These are phyloP conservation scores for Entomortierella beljakovae DNA, from an alignment of 192 early-diverging fungal genomes.

Conservation along the genomic window DNA sequence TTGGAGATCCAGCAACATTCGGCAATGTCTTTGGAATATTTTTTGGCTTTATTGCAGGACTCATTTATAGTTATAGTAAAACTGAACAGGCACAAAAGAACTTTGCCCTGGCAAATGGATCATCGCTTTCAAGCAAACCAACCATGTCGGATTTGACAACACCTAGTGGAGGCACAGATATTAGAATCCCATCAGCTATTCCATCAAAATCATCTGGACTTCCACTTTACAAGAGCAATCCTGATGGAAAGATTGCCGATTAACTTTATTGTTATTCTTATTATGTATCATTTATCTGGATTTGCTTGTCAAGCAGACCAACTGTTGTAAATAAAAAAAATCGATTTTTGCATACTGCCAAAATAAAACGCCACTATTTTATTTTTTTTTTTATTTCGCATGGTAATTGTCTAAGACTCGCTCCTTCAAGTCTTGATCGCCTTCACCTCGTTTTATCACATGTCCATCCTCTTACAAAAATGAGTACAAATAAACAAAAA, in stretches of 20 bases:
- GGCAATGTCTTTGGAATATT: conserved; percentile 89
- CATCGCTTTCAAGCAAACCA: conserved; percentile 18
- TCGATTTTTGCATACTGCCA: too few species aligned
- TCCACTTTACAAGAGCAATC: conserved; percentile 44
- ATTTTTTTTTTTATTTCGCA: too few species aligned
- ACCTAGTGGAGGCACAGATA: conserved; percentile 22
- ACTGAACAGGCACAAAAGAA: conserved; percentile 61
- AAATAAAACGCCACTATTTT: too few species aligned
- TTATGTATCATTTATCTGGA: too few species aligned
- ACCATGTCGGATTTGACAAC: background rate
- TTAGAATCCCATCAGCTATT: conserved; percentile 37
- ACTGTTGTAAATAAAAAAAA: too few species aligned
- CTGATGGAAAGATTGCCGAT: conserved; percentile 48
- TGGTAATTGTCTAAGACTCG: too few species aligned
- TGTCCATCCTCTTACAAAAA: background rate
- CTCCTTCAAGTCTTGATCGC: too few species aligned
- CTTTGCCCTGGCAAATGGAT: conserved; percentile 27
- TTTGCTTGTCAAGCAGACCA: too few species aligned
- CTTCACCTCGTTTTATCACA: background rate
- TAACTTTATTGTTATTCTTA: background rate
- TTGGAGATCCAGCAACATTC: conserved; percentile 86
- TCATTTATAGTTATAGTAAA: conserved; percentile 82
- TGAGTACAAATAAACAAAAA: background rate
- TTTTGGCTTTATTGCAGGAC: conserved; percentile 84
- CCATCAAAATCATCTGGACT: conserved; percentile 14